Evolutionary conservation across 208 protist genomes (phyloP).

Genomic region (Leishmania braziliensis): DNA sequence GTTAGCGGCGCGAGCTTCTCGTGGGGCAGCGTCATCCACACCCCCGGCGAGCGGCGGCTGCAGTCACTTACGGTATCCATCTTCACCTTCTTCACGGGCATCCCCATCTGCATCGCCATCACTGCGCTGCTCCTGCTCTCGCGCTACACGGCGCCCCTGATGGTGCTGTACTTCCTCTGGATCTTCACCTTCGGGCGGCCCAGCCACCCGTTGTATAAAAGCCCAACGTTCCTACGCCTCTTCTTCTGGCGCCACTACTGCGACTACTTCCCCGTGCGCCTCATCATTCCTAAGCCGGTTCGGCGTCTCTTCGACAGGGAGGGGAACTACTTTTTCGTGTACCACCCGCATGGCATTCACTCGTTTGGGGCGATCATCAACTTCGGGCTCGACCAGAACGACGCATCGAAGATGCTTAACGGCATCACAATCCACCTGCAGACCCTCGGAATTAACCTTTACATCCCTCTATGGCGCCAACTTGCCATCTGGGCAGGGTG

Average conservation of each 20-base stretch:
- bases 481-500: conserved; percentile 59
- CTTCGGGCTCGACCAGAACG: conserved; percentile 67
- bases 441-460: conserved; percentile 88
- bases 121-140: conserved; percentile 40
- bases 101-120: conserved; percentile 50
- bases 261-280: conserved; percentile 87
- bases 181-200: conserved; percentile 66
- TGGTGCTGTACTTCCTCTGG: conserved; percentile 68
- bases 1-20: conserved; percentile 28
- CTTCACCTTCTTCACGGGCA: conserved; percentile 78
- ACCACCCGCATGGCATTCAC: conserved; percentile 91
- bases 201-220: conserved; percentile 43
- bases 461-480: conserved; percentile 86
- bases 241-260: conserved; percentile 66
- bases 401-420: conserved; percentile 46
- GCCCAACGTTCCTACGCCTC: conserved; percentile 26
- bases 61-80: conserved; percentile 44
- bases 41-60: conserved; percentile 51
- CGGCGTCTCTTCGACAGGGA: conserved; percentile 44
- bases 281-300: conserved; percentile 58
- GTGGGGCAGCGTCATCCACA: conserved; percentile 55
- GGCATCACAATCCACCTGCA: conserved; percentile 77
- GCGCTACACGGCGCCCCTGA: conserved; percentile 59
- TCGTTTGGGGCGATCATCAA: conserved; percentile 85
- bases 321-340: conserved; percentile 88